phyloP scores from a whole-genome alignment of 129 eudicot genomes.

The Silybum marianum region DNA sequence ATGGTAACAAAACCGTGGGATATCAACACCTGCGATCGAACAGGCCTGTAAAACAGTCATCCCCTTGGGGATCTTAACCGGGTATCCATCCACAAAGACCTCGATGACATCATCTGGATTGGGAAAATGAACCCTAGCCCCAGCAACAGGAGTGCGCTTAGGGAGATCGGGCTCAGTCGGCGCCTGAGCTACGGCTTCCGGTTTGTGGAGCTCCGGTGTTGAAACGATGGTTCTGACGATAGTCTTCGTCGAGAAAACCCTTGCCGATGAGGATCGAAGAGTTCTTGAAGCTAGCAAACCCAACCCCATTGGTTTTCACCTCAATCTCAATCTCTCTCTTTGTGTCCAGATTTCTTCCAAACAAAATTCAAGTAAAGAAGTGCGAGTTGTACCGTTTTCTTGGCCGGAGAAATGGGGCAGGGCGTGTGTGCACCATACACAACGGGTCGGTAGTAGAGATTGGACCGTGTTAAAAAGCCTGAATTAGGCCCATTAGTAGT shows the following conservation, averaged over 20 bases:
- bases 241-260: constrained; percentile 18
- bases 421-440: constrained; percentile 33
- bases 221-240: constrained; percentile 58
- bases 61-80: constrained; percentile 98
- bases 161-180: constrained; percentile 59
- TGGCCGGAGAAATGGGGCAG: constrained; percentile 18
- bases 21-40: constrained; percentile 74
- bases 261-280: constrained; percentile 49
- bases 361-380: neutral
- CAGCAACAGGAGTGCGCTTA: constrained; percentile 59
- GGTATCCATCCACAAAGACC: constrained; percentile 92
- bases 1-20: constrained; percentile 74
- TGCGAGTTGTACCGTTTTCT: constrained; percentile 19
- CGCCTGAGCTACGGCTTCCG: constrained; percentile 52
- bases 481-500: neutral
- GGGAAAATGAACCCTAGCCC: constrained; percentile 89
- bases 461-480: neutral
- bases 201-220: constrained; percentile 68
- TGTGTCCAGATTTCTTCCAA: constrained; percentile 7
- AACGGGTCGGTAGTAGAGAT: neutral
- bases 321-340: neutral
- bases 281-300: constrained; percentile 72
- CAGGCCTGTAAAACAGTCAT: constrained; percentile 84
- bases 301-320: constrained; percentile 55
- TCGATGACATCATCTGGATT: constrained; percentile 93